phyloP scores from a whole-genome alignment of 495 filamentous ascomycete species.

The Penicillium egyptiacum region DNA sequence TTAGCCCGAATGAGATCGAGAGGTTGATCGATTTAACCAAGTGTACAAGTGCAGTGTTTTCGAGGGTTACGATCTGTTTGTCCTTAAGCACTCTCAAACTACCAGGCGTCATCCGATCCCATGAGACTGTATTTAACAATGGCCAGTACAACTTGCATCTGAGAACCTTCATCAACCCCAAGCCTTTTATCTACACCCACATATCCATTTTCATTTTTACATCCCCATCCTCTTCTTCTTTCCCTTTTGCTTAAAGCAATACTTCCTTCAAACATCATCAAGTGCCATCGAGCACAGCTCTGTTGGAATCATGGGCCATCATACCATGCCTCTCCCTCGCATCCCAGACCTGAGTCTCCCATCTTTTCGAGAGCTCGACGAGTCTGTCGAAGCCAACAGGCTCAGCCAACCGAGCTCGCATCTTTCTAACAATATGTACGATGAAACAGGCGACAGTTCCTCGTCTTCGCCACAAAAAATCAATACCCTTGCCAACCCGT shows the following conservation, averaged over 20 bases:
- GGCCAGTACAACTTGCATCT: conserved; percentile 7
- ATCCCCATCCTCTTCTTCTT: not conserved
- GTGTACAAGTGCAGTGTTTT: not conserved
- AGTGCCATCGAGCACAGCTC: not conserved
- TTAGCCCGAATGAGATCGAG: not conserved
- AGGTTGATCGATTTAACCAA: not conserved
- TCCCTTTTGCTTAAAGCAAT: not conserved
- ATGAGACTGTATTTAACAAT: conserved; percentile 5
- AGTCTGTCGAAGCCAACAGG: conserved; percentile 2
- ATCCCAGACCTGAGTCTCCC: conserved; percentile 1
- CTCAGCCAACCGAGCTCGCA: not conserved
- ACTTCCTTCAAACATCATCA: not conserved
- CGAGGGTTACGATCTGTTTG: not conserved
- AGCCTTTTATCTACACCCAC: conserved; percentile 5
- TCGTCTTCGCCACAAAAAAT: not conserved
- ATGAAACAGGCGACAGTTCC: not conserved
- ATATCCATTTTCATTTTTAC: not conserved
- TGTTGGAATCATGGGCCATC: not conserved
- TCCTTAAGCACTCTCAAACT: not conserved
- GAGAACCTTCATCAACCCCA: conserved; percentile 9
- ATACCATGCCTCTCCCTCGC: conserved; percentile 6
- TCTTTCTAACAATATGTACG: not conserved
- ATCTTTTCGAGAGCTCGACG: conserved; percentile 8
- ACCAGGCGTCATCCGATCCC: conserved; percentile 1
- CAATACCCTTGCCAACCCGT: not conserved